Conservation (phyloP, 176 grass and related monocot genomes). For the Musa troglodytarum region DNA sequence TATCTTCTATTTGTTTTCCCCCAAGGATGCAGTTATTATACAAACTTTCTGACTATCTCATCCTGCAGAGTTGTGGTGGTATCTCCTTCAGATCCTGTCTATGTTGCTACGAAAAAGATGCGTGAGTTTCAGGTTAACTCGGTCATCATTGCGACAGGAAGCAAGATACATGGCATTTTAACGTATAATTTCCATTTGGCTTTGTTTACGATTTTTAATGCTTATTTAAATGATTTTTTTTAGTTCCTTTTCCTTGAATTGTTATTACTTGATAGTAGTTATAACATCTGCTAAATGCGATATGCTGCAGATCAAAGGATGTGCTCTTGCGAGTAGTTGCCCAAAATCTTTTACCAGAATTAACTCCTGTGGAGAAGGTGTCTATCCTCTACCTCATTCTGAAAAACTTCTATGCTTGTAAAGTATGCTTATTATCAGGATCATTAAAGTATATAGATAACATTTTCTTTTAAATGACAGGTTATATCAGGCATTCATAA, state of each 20-base stretch:
- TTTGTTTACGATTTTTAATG: not conserved
- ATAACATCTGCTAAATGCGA: not conserved
- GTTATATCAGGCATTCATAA: no score
- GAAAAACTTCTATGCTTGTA: not conserved
- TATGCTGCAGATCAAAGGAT: constrained; percentile 81
- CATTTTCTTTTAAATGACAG: no score
- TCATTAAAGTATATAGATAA: not conserved
- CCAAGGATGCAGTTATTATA: not conserved
- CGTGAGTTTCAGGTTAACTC: constrained; percentile 77
- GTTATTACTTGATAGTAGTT: not conserved
- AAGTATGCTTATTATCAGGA: not conserved
- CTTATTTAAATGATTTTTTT: not conserved
- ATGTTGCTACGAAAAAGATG: constrained; percentile 83
- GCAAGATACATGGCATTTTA: constrained; percentile 75
- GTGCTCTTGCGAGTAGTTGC: constrained; percentile 92
- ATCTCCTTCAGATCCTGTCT: constrained; percentile 78
- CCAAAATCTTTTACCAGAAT: constrained; percentile 79
- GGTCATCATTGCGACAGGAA: constrained; percentile 65
- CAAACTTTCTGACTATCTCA: not conserved
- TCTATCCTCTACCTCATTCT: not conserved
- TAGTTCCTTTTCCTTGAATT: not conserved
- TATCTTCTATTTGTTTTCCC: not conserved
- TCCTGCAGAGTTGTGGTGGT: constrained; percentile 70
- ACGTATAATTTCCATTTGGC: constrained; percentile 43
- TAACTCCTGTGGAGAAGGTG: constrained; percentile 95